These are phyloP conservation scores for Syzygium aromaticum DNA, from an alignment of 345 rosid species.

Conservation along the genomic window DNA sequence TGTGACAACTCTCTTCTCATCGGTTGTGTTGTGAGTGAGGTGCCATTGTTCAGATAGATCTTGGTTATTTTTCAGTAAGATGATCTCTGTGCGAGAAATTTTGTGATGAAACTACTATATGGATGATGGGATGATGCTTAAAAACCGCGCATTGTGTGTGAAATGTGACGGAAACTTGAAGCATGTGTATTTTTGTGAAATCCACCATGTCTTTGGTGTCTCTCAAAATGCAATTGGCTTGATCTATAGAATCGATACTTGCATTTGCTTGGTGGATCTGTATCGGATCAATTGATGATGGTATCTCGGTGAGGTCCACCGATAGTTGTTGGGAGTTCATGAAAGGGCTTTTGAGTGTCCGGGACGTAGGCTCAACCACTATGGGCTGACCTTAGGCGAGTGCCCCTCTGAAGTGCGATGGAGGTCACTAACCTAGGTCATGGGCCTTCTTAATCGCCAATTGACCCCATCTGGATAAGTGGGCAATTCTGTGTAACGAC, in stretches of 20 bases:
- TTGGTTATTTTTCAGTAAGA: not conserved
- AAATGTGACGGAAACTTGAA: not conserved
- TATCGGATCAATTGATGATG: not conserved
- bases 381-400: too few relatives aligned
- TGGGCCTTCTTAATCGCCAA: too few relatives aligned
- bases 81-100: not conserved
- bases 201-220: not conserved
- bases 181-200: not conserved
- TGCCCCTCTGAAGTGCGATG: too few relatives aligned
- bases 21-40: not conserved
- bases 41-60: not conserved
- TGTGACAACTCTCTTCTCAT: not conserved
- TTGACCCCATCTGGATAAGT: too few relatives aligned
- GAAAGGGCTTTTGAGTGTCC: not conserved
- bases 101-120: not conserved
- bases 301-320: not conserved
- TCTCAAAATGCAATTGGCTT: not conserved
- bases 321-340: not conserved
- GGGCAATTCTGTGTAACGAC: not conserved
- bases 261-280: not conserved
- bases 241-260: not conserved
- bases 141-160: not conserved
- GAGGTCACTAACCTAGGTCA: too few relatives aligned
- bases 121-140: not conserved
- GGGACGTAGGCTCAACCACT: too few relatives aligned